Conservation (phyloP, 164 flowering plant genomes). For the Aristolochia californica region DNA sequence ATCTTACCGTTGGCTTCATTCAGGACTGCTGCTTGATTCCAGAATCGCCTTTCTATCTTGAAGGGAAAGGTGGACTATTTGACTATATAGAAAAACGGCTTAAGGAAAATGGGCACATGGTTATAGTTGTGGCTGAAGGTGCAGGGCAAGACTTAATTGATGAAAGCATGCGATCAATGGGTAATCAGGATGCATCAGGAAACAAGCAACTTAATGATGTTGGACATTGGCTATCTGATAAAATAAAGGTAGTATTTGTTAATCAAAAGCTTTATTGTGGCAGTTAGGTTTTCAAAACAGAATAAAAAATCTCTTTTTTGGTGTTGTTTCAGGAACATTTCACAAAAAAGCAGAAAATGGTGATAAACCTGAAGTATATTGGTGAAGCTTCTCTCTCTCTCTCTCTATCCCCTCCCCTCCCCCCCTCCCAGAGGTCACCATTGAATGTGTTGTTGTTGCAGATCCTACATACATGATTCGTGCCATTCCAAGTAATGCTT, state of each 20-base stretch:
- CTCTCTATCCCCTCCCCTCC: too few species aligned
- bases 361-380: conserved; percentile 38
- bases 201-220: conserved; percentile 65
- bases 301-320: background rate
- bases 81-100: conserved; percentile 39
- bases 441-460: conserved; percentile 11
- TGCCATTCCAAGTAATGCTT: conserved; percentile 48
- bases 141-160: conserved; percentile 50
- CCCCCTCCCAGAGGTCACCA: too few species aligned
- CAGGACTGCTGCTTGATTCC: conserved; percentile 62
- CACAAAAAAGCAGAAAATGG: conserved; percentile 19
- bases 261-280: background rate
- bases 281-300: background rate
- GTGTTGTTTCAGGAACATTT: conserved; percentile 33
- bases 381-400: conserved; percentile 15
- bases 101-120: conserved; percentile 54
- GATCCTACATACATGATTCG: conserved; percentile 63
- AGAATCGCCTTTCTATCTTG: conserved; percentile 52
- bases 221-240: conserved; percentile 68
- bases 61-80: conserved; percentile 49
- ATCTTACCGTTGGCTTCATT: background rate
- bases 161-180: conserved; percentile 24
- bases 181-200: conserved; percentile 68
- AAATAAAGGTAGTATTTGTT: conserved; percentile 43
- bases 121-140: conserved; percentile 57